These are phyloP conservation scores for Eutrema japonicum DNA, from an alignment of 345 rosid species.

Conservation along the genomic window DNA sequence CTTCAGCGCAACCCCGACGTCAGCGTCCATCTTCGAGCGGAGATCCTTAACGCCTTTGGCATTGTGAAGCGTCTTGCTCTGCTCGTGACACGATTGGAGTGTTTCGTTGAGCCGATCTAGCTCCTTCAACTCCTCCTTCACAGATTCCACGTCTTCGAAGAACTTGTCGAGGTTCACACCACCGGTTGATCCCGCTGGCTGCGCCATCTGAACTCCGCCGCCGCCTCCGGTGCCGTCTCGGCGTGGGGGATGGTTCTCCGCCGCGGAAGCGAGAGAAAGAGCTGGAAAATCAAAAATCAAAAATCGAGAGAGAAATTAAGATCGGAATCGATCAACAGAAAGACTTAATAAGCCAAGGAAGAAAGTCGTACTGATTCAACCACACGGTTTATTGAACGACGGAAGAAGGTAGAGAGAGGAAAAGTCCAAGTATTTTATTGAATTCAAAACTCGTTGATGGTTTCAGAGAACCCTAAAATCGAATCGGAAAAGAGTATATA, in stretches of 20 bases:
- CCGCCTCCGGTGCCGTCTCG: constrained; percentile 31
- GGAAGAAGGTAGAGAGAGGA: constrained; percentile 7
- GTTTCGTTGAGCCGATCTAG: constrained; percentile 63
- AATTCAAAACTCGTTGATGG: neutral
- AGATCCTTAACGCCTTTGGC: constrained; percentile 77
- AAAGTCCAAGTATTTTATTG: constrained; percentile 7
- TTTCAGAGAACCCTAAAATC: neutral
- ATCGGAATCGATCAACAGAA: constrained; percentile 19
- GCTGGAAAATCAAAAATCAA: constrained; percentile 42
- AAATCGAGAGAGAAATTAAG: constrained; percentile 22
- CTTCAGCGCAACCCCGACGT: constrained; percentile 74
- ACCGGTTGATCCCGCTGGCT: constrained; percentile 44
- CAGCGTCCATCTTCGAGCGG: constrained; percentile 79
- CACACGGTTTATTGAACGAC: constrained; percentile 10
- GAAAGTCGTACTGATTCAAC: constrained; percentile 37
- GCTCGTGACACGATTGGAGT: constrained; percentile 81
- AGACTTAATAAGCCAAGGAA: neutral
- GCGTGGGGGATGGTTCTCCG: constrained; percentile 52
- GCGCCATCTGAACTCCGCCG: constrained; percentile 40
- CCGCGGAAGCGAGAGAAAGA: constrained; percentile 66
- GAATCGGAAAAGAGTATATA: constrained; percentile 22
- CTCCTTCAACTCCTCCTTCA: constrained; percentile 76
- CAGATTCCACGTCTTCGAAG: constrained; percentile 81
- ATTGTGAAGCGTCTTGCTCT: constrained; percentile 84
- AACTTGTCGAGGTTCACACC: constrained; percentile 83